phyloP scores from a whole-genome alignment of 306 rosid species.

The Erythrophleum fordii region DNA sequence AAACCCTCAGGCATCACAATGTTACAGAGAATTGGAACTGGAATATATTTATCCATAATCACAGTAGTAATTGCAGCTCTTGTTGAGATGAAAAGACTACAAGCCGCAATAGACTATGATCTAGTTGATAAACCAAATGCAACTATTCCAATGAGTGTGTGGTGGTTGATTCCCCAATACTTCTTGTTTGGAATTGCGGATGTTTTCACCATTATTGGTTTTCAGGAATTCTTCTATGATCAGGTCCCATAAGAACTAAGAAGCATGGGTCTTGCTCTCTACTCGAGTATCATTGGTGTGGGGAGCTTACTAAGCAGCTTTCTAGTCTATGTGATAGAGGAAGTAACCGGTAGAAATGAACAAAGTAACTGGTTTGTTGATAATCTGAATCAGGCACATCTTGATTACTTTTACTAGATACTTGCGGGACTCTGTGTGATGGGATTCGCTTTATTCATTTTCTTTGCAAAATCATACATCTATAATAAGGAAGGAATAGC shows the following conservation, averaged over 20 bases:
- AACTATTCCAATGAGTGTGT: conserved; percentile 66
- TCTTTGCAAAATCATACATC: not conserved
- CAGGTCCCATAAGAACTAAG: conserved; percentile 64
- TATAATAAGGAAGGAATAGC: not conserved
- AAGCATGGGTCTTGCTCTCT: conserved; percentile 65
- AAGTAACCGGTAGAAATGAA: conserved; percentile 21
- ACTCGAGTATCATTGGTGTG: conserved; percentile 60
- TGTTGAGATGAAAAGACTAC: conserved; percentile 62
- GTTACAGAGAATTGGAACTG: conserved; percentile 15
- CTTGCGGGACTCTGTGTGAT: not conserved
- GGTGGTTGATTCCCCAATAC: conserved; percentile 81
- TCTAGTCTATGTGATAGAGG: conserved; percentile 44
- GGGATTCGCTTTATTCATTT: not conserved
- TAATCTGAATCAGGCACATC: conserved; percentile 10
- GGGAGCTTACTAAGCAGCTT: conserved; percentile 68
- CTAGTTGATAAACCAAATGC: conserved; percentile 59
- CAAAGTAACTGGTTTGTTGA: conserved; percentile 2
- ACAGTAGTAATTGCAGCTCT: conserved; percentile 61
- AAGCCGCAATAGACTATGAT: conserved; percentile 54
- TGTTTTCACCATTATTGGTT: conserved; percentile 64
- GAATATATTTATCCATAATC: conserved; percentile 54
- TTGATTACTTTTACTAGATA: conserved; percentile 8
- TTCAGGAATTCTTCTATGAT: conserved; percentile 77
- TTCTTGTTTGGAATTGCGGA: conserved; percentile 56
- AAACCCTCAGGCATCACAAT: conserved; percentile 46